A percentile compares a stretch with the other conserved stretches of the same genome.
Evolutionary conservation across 176 grass and related monocot genomes (phyloP).

Genomic region (Carex pumila): DNA sequence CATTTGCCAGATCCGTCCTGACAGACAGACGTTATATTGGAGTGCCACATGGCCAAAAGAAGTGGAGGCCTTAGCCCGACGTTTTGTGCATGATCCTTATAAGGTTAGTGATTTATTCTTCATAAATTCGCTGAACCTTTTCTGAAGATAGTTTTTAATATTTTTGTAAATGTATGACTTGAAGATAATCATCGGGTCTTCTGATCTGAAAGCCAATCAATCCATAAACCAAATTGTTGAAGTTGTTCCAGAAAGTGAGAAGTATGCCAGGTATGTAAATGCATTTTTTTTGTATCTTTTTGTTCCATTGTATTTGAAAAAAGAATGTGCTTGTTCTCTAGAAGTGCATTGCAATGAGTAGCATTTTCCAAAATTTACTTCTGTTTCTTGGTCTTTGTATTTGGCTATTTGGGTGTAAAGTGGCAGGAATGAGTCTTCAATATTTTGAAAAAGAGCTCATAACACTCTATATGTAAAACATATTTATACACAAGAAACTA

Average conservation of each 20-base stretch:
- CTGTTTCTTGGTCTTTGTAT: neutral
- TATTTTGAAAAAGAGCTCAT: neutral
- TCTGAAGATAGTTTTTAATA: neutral
- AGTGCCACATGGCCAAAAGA: constrained; percentile 96
- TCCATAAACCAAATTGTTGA: constrained; percentile 93
- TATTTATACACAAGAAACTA: neutral
- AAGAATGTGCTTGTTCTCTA: neutral
- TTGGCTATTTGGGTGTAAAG: neutral
- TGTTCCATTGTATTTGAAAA: neutral
- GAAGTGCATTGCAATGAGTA: neutral
- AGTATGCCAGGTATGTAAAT: constrained; percentile 62
- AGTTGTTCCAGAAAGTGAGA: constrained; percentile 85
- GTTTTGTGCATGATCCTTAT: constrained; percentile 91
- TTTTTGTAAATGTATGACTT: constrained; percentile 19
- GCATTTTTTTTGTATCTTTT: neutral
- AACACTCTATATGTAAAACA: too few relatives aligned
- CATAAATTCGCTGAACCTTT: neutral
- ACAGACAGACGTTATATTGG: constrained; percentile 95
- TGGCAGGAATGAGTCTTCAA: neutral
- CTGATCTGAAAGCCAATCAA: constrained; percentile 97
- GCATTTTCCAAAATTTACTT: neutral
- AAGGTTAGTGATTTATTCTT: constrained; percentile 36
- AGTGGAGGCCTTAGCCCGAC: constrained; percentile 74
- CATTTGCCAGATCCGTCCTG: constrained; percentile 74
- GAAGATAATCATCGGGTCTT: constrained; percentile 83